These are phyloP conservation scores for Hypomyces rosellus DNA, from an alignment of 2,329 filamentous ascomycete genomes.

Conservation along the genomic window DNA sequence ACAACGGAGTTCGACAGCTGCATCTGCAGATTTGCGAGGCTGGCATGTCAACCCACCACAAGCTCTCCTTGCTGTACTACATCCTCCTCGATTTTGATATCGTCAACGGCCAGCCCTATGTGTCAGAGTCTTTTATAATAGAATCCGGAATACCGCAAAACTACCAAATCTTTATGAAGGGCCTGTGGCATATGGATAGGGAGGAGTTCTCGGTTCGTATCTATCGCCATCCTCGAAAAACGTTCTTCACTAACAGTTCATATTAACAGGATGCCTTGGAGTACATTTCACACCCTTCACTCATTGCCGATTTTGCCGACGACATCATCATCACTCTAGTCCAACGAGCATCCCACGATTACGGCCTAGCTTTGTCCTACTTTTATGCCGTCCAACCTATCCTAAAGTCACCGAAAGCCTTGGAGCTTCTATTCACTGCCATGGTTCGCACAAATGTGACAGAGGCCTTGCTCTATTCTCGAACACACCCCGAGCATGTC, in stretches of 20 bases:
- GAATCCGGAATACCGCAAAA: constrained; percentile 63
- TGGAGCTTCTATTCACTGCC: constrained; percentile 63
- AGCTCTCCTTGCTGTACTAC: constrained; percentile 79
- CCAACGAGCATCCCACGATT: constrained; percentile 53
- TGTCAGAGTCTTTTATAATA: constrained; percentile 52
- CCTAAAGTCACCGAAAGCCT: constrained; percentile 55
- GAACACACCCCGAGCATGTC: constrained; percentile 54
- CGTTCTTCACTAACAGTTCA: background rate
- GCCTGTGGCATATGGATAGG: constrained; percentile 74
- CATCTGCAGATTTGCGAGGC: constrained; percentile 63
- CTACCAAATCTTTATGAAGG: constrained; percentile 75
- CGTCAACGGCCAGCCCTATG: constrained; percentile 42
- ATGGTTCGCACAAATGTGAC: constrained; percentile 61
- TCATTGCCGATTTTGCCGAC: constrained; percentile 75
- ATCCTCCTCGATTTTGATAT: constrained; percentile 68
- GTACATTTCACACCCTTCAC: constrained; percentile 70
- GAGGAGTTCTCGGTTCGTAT: constrained; percentile 55
- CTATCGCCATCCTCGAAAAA: background rate
- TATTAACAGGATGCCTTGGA: constrained; percentile 57
- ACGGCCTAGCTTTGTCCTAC: constrained; percentile 66
- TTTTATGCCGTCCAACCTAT: constrained; percentile 70
- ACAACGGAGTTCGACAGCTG: constrained; percentile 60
- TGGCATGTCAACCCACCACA: constrained; percentile 64
- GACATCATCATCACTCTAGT: constrained; percentile 70
- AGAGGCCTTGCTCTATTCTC: constrained; percentile 68